These are phyloP conservation scores for Solanum pinnatisectum DNA, from an alignment of 257 asterid species.

Conservation along the genomic window DNA sequence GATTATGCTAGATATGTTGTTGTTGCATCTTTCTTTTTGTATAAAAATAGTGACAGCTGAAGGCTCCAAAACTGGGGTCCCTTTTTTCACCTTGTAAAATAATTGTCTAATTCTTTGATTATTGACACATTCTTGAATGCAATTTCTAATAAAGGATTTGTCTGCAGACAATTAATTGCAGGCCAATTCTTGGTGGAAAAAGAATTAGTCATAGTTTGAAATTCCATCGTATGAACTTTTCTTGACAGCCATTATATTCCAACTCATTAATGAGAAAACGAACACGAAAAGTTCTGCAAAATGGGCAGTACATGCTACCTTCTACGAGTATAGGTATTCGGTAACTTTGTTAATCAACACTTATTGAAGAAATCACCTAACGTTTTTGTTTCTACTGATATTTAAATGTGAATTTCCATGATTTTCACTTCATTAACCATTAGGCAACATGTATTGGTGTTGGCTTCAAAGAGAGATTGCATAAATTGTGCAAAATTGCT, in stretches of 20 bases:
- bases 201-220: background rate
- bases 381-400: background rate
- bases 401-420: background rate
- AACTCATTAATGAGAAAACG: background rate
- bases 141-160: background rate
- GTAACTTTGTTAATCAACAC: background rate
- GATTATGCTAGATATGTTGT: background rate
- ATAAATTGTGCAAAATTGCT: background rate
- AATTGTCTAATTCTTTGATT: background rate
- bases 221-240: background rate
- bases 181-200: background rate
- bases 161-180: background rate
- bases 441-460: background rate
- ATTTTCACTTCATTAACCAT: background rate
- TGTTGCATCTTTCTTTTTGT: background rate
- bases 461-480: background rate
- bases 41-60: background rate
- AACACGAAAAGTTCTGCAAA: background rate
- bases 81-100: background rate
- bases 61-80: background rate
- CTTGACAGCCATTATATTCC: background rate
- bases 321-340: background rate
- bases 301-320: background rate
- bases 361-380: background rate
- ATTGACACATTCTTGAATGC: background rate